Evolutionary conservation across 2,329 filamentous ascomycete species (phyloP), one percentile per base, ranked within the genome.

Genomic region (Aspergillus phoenicis): DNA sequence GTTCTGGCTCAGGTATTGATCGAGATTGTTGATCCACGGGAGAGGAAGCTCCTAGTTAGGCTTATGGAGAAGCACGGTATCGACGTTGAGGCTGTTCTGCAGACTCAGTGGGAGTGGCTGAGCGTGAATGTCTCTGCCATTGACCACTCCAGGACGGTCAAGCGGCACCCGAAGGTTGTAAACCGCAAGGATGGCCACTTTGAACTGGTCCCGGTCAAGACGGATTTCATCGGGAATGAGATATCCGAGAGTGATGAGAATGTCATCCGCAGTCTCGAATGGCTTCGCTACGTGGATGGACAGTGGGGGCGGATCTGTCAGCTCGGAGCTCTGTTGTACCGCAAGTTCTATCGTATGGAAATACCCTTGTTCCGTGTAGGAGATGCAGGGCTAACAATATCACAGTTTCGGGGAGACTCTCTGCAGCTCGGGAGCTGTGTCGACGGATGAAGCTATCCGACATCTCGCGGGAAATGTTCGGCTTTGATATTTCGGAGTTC

Each of bases 211-310:
- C 82, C 85, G n/a, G 84, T 96, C 58, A 87, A 84, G 71, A 80
- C 84, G 5, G 87, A 90, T 62, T 91, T 96, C 70, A 86, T 93
- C 57, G 87, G 88, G 4, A 85, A 87, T 2, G 81, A 87, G 13
- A 61, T 77, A 8, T 78, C 88, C 8, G 82, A 87, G 7, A 77
- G 82, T 47, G 85, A 89, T 61, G 89, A 94, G 64, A 86, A 89
- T 36, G 82, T 97, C 55, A 91, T 97, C 49, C 85, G 89, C 59
- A 88, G 90, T 39, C 79, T 97, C 61, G 91, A 96, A 71, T 98
- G 94, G 93, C 88, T 94, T 73, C 80, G 91, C 60, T 83, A 91
- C 59, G 84, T 94, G 8, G 86, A 90, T 53, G 89, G 85, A 11
- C 84, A 90, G 58, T 93, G 89, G 88, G 81, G 84, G 15, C 83